phyloP scores from a whole-genome alignment of 305 asterid genomes.

The Striga hermonthica region DNA sequence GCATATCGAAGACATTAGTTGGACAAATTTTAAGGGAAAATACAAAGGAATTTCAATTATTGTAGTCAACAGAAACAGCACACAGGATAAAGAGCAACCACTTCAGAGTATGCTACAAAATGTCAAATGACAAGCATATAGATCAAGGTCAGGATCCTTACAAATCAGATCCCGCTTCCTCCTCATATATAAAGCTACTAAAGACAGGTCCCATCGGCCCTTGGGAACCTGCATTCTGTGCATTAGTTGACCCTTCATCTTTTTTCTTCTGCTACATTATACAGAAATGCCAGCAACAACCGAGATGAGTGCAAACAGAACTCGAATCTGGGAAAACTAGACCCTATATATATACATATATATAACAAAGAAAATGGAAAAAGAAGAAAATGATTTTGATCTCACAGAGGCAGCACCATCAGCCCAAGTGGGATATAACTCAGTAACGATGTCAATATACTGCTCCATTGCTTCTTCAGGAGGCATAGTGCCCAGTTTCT shows the following conservation, averaged over 20 bases:
- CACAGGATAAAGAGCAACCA: slow-evolving; percentile 17
- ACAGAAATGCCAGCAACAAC: slow-evolving; percentile 20
- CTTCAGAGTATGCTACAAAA: slow-evolving; percentile 20
- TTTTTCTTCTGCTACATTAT: slow-evolving; percentile 49
- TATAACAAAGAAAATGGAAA: slow-evolving; percentile 7
- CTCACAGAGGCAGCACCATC: slow-evolving; percentile 63
- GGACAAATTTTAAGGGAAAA: slow-evolving; percentile 2
- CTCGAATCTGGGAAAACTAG: too few relatives aligned
- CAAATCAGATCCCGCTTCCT: slow-evolving; percentile 71
- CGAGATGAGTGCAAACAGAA: slow-evolving; percentile 1
- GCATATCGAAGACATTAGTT: background rate
- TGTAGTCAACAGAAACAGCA: slow-evolving; percentile 10
- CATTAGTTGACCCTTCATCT: slow-evolving; percentile 41
- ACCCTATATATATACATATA: too few relatives aligned
- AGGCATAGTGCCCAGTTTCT: slow-evolving; percentile 89
- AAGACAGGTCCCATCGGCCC: slow-evolving; percentile 97
- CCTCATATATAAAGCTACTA: slow-evolving; percentile 67
- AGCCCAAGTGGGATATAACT: slow-evolving; percentile 85
- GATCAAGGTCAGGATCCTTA: slow-evolving; percentile 44
- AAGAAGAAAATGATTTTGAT: slow-evolving; percentile 31
- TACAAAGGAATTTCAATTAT: slow-evolving; percentile 13
- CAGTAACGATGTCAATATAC: slow-evolving; percentile 75
- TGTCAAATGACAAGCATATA: slow-evolving; percentile 15
- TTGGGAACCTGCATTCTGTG: slow-evolving; percentile 48
- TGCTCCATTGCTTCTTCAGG: slow-evolving; percentile 97